Conservation (phyloP, 495 filamentous ascomycete genomes). For the Echria macrotheca region DNA sequence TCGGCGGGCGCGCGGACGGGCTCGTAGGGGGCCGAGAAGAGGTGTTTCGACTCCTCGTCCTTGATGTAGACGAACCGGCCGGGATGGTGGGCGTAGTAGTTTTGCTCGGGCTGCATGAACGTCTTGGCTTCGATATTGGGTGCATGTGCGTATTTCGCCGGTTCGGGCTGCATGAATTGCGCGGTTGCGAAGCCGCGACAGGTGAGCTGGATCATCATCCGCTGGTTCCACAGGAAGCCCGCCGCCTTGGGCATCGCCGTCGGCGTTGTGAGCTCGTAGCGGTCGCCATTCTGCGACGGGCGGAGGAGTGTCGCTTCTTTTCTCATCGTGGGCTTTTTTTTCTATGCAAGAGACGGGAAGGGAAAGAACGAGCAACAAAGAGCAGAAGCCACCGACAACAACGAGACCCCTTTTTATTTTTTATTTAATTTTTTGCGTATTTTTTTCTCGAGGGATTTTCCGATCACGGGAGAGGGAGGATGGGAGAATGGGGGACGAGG, state of each 20-base stretch:
- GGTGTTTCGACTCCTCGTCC: slow-evolving; percentile 46
- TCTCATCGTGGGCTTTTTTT: slow-evolving; percentile 17
- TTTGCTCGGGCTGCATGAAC: slow-evolving; percentile 56
- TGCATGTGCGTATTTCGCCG: slow-evolving; percentile 51
- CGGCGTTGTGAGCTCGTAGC: slow-evolving; percentile 51
- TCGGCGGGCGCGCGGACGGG: slow-evolving; percentile 46
- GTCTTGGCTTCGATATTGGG: slow-evolving; percentile 53
- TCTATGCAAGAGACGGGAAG: neutral
- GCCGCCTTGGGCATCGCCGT: slow-evolving; percentile 52
- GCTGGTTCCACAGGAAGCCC: slow-evolving; percentile 55
- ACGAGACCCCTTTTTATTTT: neutral
- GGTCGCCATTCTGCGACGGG: slow-evolving; percentile 45
- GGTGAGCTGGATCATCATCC: slow-evolving; percentile 56
- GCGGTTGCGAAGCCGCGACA: slow-evolving; percentile 52
- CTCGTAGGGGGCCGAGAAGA: slow-evolving; percentile 53
- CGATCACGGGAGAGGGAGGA: neutral
- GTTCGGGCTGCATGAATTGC: slow-evolving; percentile 57
- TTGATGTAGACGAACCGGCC: slow-evolving; percentile 57
- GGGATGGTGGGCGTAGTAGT: slow-evolving; percentile 54
- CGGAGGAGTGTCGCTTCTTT: slow-evolving; percentile 32
- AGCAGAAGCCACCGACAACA: neutral
- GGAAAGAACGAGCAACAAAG: neutral
- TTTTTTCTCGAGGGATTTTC: neutral
- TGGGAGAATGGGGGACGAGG: neutral
- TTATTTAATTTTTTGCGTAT: neutral